Percentiles rank a stretch among this genome's conserved stretches.
phyloP scores from a whole-genome alignment of 2,329 filamentous ascomycete genomes.

The Fusarium pseudocircinatum region DNA sequence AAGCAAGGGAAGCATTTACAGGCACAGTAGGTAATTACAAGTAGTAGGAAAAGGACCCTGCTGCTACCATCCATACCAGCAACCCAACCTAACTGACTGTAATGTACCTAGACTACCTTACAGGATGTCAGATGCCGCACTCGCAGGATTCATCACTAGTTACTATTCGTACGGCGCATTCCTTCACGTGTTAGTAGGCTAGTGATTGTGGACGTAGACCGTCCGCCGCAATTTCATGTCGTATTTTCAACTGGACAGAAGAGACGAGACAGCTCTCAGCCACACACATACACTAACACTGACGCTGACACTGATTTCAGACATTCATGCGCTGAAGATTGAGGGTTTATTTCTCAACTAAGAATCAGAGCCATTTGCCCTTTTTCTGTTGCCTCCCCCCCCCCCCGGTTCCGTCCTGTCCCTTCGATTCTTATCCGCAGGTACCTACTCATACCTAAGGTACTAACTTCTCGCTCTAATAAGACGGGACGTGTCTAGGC shows the following conservation, averaged over 20 bases:
- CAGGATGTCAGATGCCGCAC: conserved; percentile 14
- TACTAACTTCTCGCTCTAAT: conserved; percentile 7
- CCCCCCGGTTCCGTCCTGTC: neutral
- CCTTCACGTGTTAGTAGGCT: conserved; percentile 31
- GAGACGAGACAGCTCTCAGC: conserved; percentile 18
- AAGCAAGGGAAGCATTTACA: conserved; percentile 31
- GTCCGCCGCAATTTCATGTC: conserved; percentile 29
- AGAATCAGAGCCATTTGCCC: conserved; percentile 1
- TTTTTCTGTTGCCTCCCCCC: neutral
- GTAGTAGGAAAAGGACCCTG: conserved; percentile 22
- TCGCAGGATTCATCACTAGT: neutral
- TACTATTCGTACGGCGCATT: conserved; percentile 21
- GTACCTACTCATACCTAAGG: neutral
- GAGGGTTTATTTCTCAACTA: conserved; percentile 7
- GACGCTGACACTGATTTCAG: neutral
- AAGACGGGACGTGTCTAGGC: conserved; percentile 10
- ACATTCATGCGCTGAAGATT: conserved; percentile 6
- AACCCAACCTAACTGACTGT: neutral
- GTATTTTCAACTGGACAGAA: conserved; percentile 5
- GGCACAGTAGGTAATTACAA: neutral
- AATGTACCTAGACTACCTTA: neutral
- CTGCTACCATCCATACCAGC: neutral
- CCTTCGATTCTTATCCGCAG: neutral
- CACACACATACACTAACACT: conserved; percentile 16
- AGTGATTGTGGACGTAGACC: neutral